A percentile compares a stretch with the other conserved stretches of the same genome.
phyloP scores from a whole-genome alignment of 768 basidiomycete species.

The Rhodosporidiobolus sp. region DNA sequence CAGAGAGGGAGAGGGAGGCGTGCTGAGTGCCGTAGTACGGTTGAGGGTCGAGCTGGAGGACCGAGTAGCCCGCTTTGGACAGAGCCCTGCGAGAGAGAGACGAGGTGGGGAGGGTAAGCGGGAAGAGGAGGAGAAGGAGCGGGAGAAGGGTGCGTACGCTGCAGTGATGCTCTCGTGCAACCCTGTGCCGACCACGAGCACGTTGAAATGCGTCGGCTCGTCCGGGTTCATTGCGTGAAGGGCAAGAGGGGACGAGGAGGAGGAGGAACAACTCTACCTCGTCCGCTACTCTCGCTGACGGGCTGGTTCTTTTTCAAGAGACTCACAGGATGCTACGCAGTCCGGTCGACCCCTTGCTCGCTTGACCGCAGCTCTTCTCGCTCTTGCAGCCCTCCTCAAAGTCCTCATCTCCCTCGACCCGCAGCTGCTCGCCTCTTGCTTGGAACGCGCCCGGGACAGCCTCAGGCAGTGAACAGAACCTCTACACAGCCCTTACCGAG shows the following conservation, averaged over 20 bases:
- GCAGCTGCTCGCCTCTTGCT: too few species aligned
- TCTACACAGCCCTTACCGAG: too few species aligned
- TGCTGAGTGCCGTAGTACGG: conserved; percentile 79
- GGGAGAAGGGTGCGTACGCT: conserved; percentile 71
- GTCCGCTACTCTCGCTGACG: background rate
- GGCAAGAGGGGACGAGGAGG: background rate
- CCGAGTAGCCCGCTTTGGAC: conserved; percentile 78
- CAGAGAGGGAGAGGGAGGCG: conserved; percentile 76
- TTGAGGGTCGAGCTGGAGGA: conserved; percentile 83
- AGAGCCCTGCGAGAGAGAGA: conserved; percentile 61
- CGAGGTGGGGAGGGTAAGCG: background rate
- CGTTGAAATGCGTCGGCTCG: conserved; percentile 50
- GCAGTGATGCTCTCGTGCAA: conserved; percentile 79
- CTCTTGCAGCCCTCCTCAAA: too few species aligned
- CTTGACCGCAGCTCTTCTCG: too few species aligned
- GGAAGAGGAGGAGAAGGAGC: background rate
- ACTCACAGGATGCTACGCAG: too few species aligned
- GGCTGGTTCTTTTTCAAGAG: too few species aligned
- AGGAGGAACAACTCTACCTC: background rate
- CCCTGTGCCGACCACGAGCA: conserved; percentile 52
- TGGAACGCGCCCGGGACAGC: too few species aligned
- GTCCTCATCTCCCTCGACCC: too few species aligned
- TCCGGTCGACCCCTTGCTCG: too few species aligned
- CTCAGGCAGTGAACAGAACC: too few species aligned
- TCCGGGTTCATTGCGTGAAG: conserved; percentile 19